Percentiles rank a stretch among this genome's conserved stretches.
These are phyloP conservation scores for Emergomyces orientalis DNA, from an alignment of 2,329 filamentous ascomycete species.

Conservation along the genomic window DNA sequence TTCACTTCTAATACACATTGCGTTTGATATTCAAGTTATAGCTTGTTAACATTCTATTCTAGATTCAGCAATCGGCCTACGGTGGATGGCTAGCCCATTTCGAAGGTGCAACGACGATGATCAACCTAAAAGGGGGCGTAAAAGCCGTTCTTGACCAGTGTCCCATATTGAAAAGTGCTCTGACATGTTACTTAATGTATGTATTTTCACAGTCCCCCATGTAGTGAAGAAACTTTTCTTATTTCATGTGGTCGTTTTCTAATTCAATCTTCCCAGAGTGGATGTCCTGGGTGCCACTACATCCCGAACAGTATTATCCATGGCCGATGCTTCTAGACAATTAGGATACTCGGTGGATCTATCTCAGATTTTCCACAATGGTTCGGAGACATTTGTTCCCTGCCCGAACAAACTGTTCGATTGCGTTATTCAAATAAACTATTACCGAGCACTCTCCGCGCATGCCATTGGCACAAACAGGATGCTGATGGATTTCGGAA, in stretches of 20 bases:
- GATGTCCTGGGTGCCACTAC: slow-evolving; percentile 15
- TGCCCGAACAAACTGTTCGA: slow-evolving; percentile 15
- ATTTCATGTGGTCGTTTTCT: background rate
- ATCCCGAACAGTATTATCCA: slow-evolving; percentile 3
- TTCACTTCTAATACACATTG: background rate
- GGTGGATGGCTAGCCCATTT: slow-evolving; percentile 17
- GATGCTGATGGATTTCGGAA: background rate
- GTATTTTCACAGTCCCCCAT: background rate
- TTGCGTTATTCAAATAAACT: slow-evolving; percentile 15
- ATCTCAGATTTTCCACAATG: slow-evolving; percentile 11
- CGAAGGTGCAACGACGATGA: slow-evolving; percentile 17
- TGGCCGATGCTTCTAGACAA: slow-evolving; percentile 11
- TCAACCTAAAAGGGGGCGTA: slow-evolving; percentile 17
- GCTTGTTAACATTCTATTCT: slow-evolving; percentile 1
- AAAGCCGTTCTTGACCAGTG: slow-evolving; percentile 8
- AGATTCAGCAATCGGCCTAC: slow-evolving; percentile 14
- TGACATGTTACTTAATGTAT: slow-evolving; percentile 15
- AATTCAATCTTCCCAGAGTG: slow-evolving; percentile 6
- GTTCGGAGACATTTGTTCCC: slow-evolving; percentile 14
- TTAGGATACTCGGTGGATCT: slow-evolving; percentile 13
- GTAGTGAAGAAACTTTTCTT: background rate
- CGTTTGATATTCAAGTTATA: background rate
- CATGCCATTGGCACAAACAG: slow-evolving; percentile 1
- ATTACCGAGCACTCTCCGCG: slow-evolving; percentile 11
- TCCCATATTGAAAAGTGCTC: slow-evolving; percentile 5